phyloP scores from a whole-genome alignment of 345 rosid genomes.

The Brassica cretica region DNA sequence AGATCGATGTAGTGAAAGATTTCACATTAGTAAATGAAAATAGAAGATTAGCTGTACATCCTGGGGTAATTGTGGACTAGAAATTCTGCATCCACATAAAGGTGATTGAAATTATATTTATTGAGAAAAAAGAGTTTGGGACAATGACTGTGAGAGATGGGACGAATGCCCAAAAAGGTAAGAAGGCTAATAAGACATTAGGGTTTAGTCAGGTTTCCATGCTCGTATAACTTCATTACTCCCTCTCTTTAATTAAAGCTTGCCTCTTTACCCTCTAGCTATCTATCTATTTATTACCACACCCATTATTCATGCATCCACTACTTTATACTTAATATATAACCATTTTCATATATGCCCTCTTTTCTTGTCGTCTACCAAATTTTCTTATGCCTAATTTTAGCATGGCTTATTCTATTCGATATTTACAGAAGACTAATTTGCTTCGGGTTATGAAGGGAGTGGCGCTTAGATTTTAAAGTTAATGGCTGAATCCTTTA shows the following conservation, averaged over 20 bases:
- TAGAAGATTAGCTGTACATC: conserved; percentile 12
- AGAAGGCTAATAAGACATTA: conserved; percentile 49
- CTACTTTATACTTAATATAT: conserved; percentile 22
- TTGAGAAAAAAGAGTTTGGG: conserved; percentile 2
- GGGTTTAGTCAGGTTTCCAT: conserved; percentile 46
- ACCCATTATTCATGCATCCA: conserved; percentile 31
- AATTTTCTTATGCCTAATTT: conserved; percentile 15
- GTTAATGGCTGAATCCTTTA: not conserved
- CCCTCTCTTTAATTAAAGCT: conserved; percentile 46
- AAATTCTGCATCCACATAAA: conserved; percentile 21
- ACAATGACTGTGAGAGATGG: conserved; percentile 56
- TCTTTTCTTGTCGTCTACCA: conserved; percentile 2
- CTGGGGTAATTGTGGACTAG: conserved; percentile 16
- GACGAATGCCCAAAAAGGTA: conserved; percentile 68
- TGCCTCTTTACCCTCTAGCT: conserved; percentile 38
- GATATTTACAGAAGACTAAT: conserved; percentile 5
- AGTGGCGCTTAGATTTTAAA: not conserved
- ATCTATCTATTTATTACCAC: conserved; percentile 32
- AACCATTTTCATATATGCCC: not conserved
- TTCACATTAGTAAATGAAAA: not conserved
- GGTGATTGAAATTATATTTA: conserved; percentile 26
- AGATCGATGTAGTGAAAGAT: not conserved
- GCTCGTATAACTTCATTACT: conserved; percentile 63
- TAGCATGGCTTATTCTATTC: conserved; percentile 7
- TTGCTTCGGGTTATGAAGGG: conserved; percentile 10